Base-by-base conservation (phyloP, 139 green algal genomes). In the Deuterostichococcus epilithicus region DNA sequence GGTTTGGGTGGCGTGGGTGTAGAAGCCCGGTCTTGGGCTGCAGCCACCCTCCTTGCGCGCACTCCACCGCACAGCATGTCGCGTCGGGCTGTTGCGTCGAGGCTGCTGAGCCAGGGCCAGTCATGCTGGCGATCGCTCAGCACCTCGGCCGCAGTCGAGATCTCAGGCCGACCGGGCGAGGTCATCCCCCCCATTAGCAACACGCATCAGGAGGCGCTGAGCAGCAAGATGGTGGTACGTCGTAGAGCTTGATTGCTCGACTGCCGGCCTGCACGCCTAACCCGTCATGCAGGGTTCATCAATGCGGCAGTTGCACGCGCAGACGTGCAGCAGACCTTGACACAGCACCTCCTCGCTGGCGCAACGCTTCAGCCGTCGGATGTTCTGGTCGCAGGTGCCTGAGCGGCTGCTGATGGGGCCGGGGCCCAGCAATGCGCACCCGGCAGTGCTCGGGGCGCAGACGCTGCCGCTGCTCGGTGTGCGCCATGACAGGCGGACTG, bases 351-450 rank as follows among this genome's bases (percentile, higher is more conserved):
- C n/a, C n/a, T n/a, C n/a, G n/a, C n/a, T n/a, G n/a, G n/a, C n/a
- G n/a, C n/a, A n/a, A n/a, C n/a, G n/a, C n/a, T n/a, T n/a, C n/a
- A n/a, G n/a, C n/a, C n/a, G n/a, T n/a, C n/a, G n/a, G n/a, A n/a
- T n/a, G n/a, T n/a, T 28, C 3, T 63, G 13, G 13, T 23, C 13
- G 52, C 65, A 91, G 83, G 85, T 97, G 0, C 92, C 93, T 1
- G 74, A 79, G 42, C 84, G 92, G 25, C 83, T 93, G 33, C 81
- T 97, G 45, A 96, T 96, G 91, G 93, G 93, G 20, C 93, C 93
- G 13, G 93, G 93, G 5, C 93, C 93, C 5, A 88, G 89, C 59
- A 97, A 96, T 73, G 88, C 90, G 6, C 74, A 96, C 76, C 93
- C 93, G 0, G 80, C 92, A 23, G 83, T 97, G 34, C 87, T 97